A percentile compares a stretch with the other conserved stretches of the same genome.
These are phyloP conservation scores for Acanthamoeba lenticulata DNA, from an alignment of 208 protist genomes.

Conservation along the genomic window DNA sequence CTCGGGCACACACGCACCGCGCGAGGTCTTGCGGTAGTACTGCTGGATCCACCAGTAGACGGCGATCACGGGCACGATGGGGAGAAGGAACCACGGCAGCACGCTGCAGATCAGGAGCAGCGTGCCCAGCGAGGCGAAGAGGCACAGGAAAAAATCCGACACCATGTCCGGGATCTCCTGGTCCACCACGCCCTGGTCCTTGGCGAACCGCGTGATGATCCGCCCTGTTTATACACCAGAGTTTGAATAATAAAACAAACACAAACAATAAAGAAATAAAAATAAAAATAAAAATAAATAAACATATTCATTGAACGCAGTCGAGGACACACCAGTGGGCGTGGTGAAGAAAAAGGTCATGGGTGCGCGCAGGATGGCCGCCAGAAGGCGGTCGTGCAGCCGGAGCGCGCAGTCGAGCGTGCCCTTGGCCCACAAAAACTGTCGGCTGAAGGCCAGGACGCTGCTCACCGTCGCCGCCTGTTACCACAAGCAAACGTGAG, in stretches of 20 bases:
- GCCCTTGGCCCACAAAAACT: not conserved
- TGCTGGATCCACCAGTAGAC: slow-evolving; percentile 70
- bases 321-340: not conserved
- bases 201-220: slow-evolving; percentile 95
- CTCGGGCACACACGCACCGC: no score
- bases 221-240: slow-evolving; percentile 85
- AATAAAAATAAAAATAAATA: no score
- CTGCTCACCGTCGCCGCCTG: not conserved
- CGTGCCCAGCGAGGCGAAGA: not conserved
- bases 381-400: slow-evolving; percentile 22
- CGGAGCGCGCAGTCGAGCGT: not conserved
- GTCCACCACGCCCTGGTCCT: slow-evolving; percentile 92
- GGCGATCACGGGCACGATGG: slow-evolving; percentile 4
- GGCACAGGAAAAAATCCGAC: slow-evolving; percentile 18
- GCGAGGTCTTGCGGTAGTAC: slow-evolving; percentile 29
- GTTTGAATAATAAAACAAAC: no score
- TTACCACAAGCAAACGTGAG: not conserved
- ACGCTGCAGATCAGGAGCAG: slow-evolving; percentile 53
- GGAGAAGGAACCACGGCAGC: slow-evolving; percentile 65
- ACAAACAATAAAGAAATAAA: no score
- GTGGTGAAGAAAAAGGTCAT: slow-evolving; percentile 25
- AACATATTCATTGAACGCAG: no score
- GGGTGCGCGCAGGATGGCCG: not conserved
- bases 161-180: not conserved
- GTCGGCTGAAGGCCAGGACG: not conserved